These are phyloP conservation scores for Polyporus arcularius DNA, from an alignment of 768 basidiomycete species.

Conservation along the genomic window DNA sequence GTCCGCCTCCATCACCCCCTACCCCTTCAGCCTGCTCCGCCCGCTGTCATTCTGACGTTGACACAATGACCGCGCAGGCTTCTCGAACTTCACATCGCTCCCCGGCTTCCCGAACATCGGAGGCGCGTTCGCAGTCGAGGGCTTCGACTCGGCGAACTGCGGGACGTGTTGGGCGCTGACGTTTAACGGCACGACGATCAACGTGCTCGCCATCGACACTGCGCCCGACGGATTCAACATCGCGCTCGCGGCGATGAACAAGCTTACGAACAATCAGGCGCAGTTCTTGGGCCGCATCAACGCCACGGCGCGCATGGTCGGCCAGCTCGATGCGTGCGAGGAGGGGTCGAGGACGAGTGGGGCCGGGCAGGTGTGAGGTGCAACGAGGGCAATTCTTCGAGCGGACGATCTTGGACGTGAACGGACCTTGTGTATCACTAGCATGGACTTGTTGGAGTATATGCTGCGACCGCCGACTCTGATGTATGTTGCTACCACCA, in stretches of 20 bases:
- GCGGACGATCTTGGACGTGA: too few species aligned
- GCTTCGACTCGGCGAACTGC: conserved; percentile 53
- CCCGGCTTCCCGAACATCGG: conserved; percentile 62
- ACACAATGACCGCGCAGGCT: conserved; percentile 23
- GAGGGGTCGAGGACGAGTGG: background rate
- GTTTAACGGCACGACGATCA: conserved; percentile 46
- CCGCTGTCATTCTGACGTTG: background rate
- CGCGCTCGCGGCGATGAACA: conserved; percentile 29
- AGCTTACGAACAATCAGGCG: conserved; percentile 25
- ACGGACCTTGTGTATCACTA: too few species aligned
- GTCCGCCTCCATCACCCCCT: background rate
- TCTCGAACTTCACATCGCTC: conserved; percentile 48
- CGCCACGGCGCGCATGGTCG: background rate
- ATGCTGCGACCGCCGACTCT: too few species aligned
- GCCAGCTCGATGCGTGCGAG: background rate
- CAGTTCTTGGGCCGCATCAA: conserved; percentile 23
- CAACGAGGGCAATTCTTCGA: too few species aligned
- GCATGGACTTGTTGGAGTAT: too few species aligned
- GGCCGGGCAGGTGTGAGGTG: too few species aligned
- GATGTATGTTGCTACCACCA: too few species aligned
- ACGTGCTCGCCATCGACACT: conserved; percentile 53
- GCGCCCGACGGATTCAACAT: conserved; percentile 40
- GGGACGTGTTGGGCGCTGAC: conserved; percentile 63
- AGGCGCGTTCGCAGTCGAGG: conserved; percentile 50
- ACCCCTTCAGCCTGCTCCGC: conserved; percentile 11